A percentile compares a stretch with the other conserved stretches of the same genome.
phyloP scores from a whole-genome alignment of 805 yeast genomes.

The Myxozyma vanderwaltii region DNA sequence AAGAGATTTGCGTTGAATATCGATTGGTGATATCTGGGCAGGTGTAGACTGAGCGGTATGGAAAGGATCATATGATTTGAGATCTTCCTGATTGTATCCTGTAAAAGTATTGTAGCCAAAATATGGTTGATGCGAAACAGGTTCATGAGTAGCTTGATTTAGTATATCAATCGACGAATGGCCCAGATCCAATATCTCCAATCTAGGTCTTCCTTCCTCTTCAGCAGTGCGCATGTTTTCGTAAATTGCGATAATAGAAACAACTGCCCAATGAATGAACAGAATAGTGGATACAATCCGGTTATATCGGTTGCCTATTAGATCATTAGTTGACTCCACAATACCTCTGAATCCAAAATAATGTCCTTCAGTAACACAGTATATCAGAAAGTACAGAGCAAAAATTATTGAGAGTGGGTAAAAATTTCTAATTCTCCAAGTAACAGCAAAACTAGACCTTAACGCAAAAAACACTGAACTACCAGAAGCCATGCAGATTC shows the following conservation, averaged over 20 bases:
- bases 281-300: not conserved
- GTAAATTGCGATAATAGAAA: not conserved
- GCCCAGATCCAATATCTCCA: not conserved
- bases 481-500: not conserved
- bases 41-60: too few relatives aligned
- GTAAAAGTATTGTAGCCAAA: too few relatives aligned
- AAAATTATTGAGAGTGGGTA: not conserved
- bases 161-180: not conserved
- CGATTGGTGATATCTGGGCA: too few relatives aligned
- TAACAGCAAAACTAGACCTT: constrained; percentile 1
- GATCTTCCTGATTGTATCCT: too few relatives aligned
- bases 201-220: too few relatives aligned
- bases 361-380: constrained; percentile 2
- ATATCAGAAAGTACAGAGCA: constrained; percentile 6
- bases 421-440: not conserved
- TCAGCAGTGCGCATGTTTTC: not conserved
- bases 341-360: not conserved
- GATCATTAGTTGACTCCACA: not conserved
- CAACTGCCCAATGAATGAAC: constrained; percentile 1
- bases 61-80: too few relatives aligned
- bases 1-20: too few relatives aligned
- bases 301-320: not conserved
- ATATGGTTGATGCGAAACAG: not conserved
- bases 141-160: not conserved
- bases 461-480: constrained; percentile 2